phyloP scores from a whole-genome alignment of 805 yeast species.

The Zygosaccharomyces kombuchaensis region DNA sequence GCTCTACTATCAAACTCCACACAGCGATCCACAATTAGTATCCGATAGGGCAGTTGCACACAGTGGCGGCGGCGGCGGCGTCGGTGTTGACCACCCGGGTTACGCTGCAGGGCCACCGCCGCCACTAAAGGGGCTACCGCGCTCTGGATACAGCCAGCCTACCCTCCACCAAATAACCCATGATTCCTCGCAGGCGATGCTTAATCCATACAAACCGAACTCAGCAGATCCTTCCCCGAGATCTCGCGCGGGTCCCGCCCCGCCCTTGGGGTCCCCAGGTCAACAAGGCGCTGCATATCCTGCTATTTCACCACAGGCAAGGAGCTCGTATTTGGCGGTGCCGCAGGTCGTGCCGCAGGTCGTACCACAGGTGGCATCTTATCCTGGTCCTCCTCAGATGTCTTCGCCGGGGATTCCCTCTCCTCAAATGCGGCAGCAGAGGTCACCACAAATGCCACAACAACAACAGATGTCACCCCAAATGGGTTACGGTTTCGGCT shows the following conservation, averaged over 20 bases:
- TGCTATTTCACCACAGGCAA: neutral
- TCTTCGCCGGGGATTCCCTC: conserved; percentile 9
- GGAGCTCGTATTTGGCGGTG: neutral
- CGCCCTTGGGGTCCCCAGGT: neutral
- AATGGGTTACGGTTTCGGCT: conserved; percentile 4
- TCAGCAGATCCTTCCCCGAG: conserved; percentile 1
- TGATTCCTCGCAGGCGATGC: neutral
- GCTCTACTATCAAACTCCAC: neutral
- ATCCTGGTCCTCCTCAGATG: conserved; percentile 5
- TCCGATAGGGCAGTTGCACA: neutral
- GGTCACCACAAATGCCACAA: conserved; percentile 12
- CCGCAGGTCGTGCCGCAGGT: conserved; percentile 1
- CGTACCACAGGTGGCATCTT: neutral
- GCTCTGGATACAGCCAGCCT: conserved; percentile 8
- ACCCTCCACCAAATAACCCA: conserved; percentile 5
- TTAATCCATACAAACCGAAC: conserved; percentile 1
- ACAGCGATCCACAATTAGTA: conserved; percentile 1
- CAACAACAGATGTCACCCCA: conserved; percentile 8
- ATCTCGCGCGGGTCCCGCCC: neutral
- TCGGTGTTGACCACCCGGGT: neutral
- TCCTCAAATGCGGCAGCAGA: neutral
- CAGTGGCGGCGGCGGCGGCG: neutral
- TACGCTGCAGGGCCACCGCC: neutral
- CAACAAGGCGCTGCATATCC: neutral
- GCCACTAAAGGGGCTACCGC: conserved; percentile 5